These are phyloP conservation scores for Fusarium solani-melongenae DNA, from an alignment of 2,329 filamentous ascomycete species.

Conservation along the genomic window DNA sequence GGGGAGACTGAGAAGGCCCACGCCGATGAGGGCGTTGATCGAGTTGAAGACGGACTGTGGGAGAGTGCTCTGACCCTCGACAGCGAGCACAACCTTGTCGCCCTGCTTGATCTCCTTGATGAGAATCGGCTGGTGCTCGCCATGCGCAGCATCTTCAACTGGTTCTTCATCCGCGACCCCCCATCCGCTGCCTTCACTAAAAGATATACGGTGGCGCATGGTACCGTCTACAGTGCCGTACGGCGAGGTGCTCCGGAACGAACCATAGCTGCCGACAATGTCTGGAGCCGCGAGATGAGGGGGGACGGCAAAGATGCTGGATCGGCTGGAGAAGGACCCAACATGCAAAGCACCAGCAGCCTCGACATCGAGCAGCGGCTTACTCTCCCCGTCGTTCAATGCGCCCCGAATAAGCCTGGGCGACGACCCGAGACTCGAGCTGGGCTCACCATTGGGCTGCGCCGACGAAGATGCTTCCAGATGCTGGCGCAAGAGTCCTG, in stretches of 20 bases:
- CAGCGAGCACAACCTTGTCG: conserved; percentile 83
- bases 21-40: conserved; percentile 90
- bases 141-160: conserved; percentile 55
- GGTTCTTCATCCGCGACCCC: conserved; percentile 51
- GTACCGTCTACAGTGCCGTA: conserved; percentile 64
- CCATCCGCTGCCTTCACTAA: conserved; percentile 52
- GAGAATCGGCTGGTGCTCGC: conserved; percentile 79
- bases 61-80: conserved; percentile 93
- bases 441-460: conserved; percentile 36
- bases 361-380: conserved; percentile 58
- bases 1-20: conserved; percentile 89
- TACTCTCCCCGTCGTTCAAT: conserved; percentile 60
- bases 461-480: conserved; percentile 55
- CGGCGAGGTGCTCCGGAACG: conserved; percentile 54
- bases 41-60: conserved; percentile 98
- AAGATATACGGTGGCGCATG: conserved; percentile 56
- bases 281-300: conserved; percentile 75
- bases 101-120: conserved; percentile 91
- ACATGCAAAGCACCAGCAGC: conserved; percentile 47
- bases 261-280: conserved; percentile 77
- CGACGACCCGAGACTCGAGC: conserved; percentile 32
- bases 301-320: conserved; percentile 65
- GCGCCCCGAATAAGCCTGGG: conserved; percentile 16
- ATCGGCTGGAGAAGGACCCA: conserved; percentile 46
- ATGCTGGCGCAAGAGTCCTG: conserved; percentile 64